A percentile compares a stretch with the other conserved stretches of the same genome.
Conservation (phyloP, 768 basidiomycete species). For the Crepidotus variabilis region DNA sequence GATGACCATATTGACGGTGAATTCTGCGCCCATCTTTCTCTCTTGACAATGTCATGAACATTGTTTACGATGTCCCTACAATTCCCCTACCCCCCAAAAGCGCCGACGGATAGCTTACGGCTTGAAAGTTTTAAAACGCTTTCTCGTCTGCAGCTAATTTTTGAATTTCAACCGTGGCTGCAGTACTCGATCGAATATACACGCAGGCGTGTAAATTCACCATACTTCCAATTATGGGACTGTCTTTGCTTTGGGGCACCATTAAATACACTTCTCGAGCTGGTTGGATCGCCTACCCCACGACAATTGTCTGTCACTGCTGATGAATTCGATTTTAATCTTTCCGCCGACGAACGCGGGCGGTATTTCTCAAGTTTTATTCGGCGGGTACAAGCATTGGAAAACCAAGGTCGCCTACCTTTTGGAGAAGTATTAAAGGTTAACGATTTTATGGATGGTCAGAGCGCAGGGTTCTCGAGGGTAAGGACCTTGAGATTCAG, state of each 20-base stretch:
- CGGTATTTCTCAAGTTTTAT: constrained; percentile 31
- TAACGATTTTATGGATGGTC: constrained; percentile 31
- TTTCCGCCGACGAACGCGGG: constrained; percentile 25
- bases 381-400: constrained; percentile 28
- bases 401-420: constrained; percentile 27
- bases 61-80: not conserved
- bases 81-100: constrained; percentile 24
- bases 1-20: not conserved
- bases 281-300: constrained; percentile 33
- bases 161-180: constrained; percentile 34
- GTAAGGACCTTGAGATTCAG: constrained; percentile 16
- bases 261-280: constrained; percentile 30
- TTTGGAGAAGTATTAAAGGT: constrained; percentile 37
- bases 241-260: constrained; percentile 34
- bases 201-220: constrained; percentile 19
- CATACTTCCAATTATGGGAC: constrained; percentile 30
- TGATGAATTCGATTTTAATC: constrained; percentile 26
- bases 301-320: constrained; percentile 21
- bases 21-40: not conserved
- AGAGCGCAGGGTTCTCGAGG: constrained; percentile 29
- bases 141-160: constrained; percentile 33
- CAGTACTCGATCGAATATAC: constrained; percentile 23
- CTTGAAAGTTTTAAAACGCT: constrained; percentile 32
- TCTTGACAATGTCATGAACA: not conserved
- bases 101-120: constrained; percentile 32